Percentiles rank a stretch among this genome's conserved stretches.
Conservation (phyloP, 2,329 filamentous ascomycete species). For the Pseudofabraea citricarpa region DNA sequence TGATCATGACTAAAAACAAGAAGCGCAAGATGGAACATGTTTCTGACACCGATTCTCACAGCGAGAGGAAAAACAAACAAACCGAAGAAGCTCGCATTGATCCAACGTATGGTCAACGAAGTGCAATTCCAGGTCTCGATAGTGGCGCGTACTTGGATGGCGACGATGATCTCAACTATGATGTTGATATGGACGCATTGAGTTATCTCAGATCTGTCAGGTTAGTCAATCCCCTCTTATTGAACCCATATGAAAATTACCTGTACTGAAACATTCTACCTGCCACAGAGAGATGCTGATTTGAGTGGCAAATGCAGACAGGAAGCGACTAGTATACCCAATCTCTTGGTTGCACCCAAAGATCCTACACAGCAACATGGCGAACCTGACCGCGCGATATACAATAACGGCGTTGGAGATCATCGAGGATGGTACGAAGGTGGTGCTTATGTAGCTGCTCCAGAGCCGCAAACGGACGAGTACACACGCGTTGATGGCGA, state of each 20-base stretch:
- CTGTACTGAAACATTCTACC: constrained; percentile 33
- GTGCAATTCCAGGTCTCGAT: constrained; percentile 63
- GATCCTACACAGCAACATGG: constrained; percentile 28
- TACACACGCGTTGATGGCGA: constrained; percentile 18
- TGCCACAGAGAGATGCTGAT: constrained; percentile 28
- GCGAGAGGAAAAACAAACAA: constrained; percentile 16
- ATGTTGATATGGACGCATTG: constrained; percentile 60
- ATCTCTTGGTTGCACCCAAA: constrained; percentile 61
- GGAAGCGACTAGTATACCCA: constrained; percentile 70
- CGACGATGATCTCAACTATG: constrained; percentile 60
- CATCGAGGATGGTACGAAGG: constrained; percentile 66
- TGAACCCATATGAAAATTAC: constrained; percentile 1
- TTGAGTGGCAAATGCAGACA: constrained; percentile 51
- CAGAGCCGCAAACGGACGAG: constrained; percentile 30
- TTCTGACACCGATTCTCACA: constrained; percentile 11
- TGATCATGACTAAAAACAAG: constrained; percentile 15
- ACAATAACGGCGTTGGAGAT: constrained; percentile 45
- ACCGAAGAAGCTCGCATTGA: constrained; percentile 39
- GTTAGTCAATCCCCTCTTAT: constrained; percentile 40
- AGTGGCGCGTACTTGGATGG: constrained; percentile 29
- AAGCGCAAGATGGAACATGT: constrained; percentile 15
- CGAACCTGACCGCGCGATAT: constrained; percentile 38
- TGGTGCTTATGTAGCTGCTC: constrained; percentile 69
- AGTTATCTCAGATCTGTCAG: constrained; percentile 68
- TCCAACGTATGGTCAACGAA: constrained; percentile 65